Evolutionary conservation across 352 stramenopile species (phyloP).

Genomic region (Pythium brachiatum): DNA sequence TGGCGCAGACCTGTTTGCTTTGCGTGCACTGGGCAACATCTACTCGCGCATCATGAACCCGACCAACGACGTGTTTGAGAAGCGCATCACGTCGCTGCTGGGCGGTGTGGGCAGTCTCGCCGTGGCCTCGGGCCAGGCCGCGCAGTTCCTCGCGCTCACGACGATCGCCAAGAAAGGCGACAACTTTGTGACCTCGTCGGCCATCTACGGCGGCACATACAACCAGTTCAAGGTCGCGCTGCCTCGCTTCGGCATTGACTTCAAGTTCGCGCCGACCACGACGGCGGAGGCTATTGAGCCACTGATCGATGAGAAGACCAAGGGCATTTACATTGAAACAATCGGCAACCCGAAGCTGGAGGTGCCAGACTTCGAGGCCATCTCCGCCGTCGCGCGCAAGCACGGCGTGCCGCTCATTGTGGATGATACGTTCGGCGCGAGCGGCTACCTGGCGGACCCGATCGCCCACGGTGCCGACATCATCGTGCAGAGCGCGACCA

Average conservation of each 20-base stretch:
- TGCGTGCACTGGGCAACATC: slow-evolving; percentile 12
- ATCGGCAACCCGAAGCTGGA: slow-evolving; percentile 13
- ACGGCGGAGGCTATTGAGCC: slow-evolving; percentile 10
- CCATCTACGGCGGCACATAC: slow-evolving; percentile 13
- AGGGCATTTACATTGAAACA: slow-evolving; percentile 11
- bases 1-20: slow-evolving; percentile 8
- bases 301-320: slow-evolving; percentile 12
- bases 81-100: slow-evolving; percentile 3
- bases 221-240: slow-evolving; percentile 15
- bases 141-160: slow-evolving; percentile 9
- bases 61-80: slow-evolving; percentile 14
- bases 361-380: slow-evolving; percentile 12
- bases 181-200: slow-evolving; percentile 5
- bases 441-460: slow-evolving; percentile 9
- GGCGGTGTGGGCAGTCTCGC: slow-evolving; percentile 3
- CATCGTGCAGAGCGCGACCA: slow-evolving; percentile 11
- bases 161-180: slow-evolving; percentile 10
- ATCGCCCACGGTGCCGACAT: slow-evolving; percentile 12
- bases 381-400: slow-evolving; percentile 4
- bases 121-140: slow-evolving; percentile 6
- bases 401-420: slow-evolving; percentile 14
- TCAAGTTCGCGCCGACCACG: slow-evolving; percentile 4
- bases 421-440: slow-evolving; percentile 8
- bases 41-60: slow-evolving; percentile 16
- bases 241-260: slow-evolving; percentile 13